Conservation (phyloP, 257 asterid genomes). For the Ophiorrhiza pumila region DNA sequence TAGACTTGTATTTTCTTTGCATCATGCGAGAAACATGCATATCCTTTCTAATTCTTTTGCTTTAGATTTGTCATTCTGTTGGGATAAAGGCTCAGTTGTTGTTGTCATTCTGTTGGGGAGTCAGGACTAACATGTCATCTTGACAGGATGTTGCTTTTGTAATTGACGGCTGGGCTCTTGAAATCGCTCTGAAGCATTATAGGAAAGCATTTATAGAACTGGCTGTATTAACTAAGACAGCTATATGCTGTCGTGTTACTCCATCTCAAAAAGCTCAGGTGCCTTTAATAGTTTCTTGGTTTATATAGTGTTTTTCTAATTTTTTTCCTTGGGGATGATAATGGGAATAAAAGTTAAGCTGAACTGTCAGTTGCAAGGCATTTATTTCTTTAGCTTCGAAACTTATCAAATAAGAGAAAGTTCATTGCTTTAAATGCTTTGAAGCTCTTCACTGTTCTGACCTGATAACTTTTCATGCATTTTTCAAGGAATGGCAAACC, state of each 20-base stretch:
- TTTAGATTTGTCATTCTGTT: not conserved
- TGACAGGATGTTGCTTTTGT: conserved; percentile 94
- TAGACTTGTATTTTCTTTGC: not conserved
- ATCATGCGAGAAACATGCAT: not conserved
- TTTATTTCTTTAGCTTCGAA: not conserved
- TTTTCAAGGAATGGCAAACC: not conserved
- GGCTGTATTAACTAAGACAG: conserved; percentile 88
- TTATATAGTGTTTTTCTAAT: conserved; percentile 5
- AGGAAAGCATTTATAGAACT: conserved; percentile 91
- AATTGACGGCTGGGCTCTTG: conserved; percentile 99
- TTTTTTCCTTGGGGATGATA: not conserved
- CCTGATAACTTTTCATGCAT: not conserved
- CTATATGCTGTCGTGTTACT: conserved; percentile 98
- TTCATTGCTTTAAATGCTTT: not conserved
- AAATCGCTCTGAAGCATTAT: conserved; percentile 85
- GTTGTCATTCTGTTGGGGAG: not conserved
- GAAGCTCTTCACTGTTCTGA: not conserved
- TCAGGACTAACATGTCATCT: conserved; percentile 23
- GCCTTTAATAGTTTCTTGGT: conserved; percentile 17
- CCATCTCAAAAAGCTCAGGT: conserved; percentile 99
- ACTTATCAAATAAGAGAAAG: not conserved
- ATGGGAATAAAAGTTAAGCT: not conserved
- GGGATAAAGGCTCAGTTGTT: too few species aligned
- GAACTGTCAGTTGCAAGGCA: not conserved
- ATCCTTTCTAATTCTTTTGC: not conserved